Conservation (phyloP, 768 basidiomycete species). For the Serendipita sp. region DNA sequence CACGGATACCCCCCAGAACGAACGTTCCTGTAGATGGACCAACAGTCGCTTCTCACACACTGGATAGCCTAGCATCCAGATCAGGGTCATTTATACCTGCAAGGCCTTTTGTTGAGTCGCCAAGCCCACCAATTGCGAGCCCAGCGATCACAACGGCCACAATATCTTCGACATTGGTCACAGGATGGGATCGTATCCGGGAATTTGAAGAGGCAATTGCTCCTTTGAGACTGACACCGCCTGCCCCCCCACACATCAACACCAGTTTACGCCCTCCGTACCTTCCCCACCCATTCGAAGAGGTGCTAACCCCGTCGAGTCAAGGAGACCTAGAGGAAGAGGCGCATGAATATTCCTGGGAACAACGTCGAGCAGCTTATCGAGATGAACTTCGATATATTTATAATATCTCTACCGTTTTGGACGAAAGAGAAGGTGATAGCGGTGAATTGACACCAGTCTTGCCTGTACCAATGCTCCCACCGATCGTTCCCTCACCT, state of each 20-base stretch:
- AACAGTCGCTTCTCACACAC: not conserved
- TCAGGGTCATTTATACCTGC: not conserved
- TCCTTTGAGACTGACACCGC: not conserved
- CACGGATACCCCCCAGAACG: not conserved
- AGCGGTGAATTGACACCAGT: not conserved
- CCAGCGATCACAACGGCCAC: not conserved
- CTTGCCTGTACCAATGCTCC: not conserved
- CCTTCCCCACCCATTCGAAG: constrained; percentile 2
- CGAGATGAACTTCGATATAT: not conserved
- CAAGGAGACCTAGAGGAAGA: not conserved
- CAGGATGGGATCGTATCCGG: not conserved
- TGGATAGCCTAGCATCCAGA: not conserved
- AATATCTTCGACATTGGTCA: not conserved
- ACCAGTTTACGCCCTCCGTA: not conserved
- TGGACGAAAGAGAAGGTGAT: not conserved
- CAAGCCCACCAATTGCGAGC: not conserved
- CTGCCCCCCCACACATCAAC: not conserved
- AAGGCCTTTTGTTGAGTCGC: not conserved
- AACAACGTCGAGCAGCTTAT: not conserved
- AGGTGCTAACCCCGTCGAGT: not conserved
- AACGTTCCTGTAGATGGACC: not conserved
- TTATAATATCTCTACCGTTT: not conserved
- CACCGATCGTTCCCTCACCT: not conserved
- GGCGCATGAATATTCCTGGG: not conserved
- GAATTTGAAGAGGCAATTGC: constrained; percentile 2